Conservation (phyloP, 2,329 filamentous ascomycete species). For the Eutypella sp. region DNA sequence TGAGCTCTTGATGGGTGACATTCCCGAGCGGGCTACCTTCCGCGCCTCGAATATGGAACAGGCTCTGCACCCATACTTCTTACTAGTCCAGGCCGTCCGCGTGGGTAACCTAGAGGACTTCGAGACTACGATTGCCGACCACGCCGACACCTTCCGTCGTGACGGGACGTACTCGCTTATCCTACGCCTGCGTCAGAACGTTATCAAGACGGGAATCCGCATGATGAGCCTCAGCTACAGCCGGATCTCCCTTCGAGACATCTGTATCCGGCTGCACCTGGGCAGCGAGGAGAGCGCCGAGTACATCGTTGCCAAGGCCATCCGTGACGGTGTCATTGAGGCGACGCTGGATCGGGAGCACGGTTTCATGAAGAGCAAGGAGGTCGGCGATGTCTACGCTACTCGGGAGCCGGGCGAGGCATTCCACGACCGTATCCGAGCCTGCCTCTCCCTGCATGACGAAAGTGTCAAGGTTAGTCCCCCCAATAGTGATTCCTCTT, state of each 20-base stretch:
- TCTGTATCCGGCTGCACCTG: conserved; percentile 89
- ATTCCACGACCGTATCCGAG: conserved; percentile 93
- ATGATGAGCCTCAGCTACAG: conserved; percentile 99
- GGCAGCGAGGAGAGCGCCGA: conserved; percentile 96
- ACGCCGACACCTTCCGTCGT: conserved; percentile 80
- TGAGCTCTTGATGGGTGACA: conserved; percentile 96
- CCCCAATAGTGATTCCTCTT: neutral
- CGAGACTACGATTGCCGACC: conserved; percentile 74
- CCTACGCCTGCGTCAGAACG: conserved; percentile 90
- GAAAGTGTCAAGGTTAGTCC: conserved; percentile 88
- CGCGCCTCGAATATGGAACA: conserved; percentile 82
- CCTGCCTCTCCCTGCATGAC: conserved; percentile 87
- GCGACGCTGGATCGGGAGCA: conserved; percentile 89
- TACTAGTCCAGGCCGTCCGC: conserved; percentile 89
- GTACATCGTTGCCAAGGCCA: conserved; percentile 98
- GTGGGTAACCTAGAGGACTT: conserved; percentile 96
- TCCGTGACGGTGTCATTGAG: conserved; percentile 95
- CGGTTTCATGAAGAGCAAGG: conserved; percentile 98
- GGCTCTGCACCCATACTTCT: conserved; percentile 85
- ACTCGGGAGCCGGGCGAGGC: conserved; percentile 94
- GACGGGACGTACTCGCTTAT: conserved; percentile 96
- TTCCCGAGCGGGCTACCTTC: conserved; percentile 92
- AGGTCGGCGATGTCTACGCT: conserved; percentile 91
- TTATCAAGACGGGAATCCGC: conserved; percentile 98
- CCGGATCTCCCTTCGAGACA: conserved; percentile 92